A percentile compares a stretch with the other conserved stretches of the same genome.
Evolutionary conservation across 345 rosid genomes (phyloP).

Genomic region (thale cress (Arabidopsis thaliana)): DNA sequence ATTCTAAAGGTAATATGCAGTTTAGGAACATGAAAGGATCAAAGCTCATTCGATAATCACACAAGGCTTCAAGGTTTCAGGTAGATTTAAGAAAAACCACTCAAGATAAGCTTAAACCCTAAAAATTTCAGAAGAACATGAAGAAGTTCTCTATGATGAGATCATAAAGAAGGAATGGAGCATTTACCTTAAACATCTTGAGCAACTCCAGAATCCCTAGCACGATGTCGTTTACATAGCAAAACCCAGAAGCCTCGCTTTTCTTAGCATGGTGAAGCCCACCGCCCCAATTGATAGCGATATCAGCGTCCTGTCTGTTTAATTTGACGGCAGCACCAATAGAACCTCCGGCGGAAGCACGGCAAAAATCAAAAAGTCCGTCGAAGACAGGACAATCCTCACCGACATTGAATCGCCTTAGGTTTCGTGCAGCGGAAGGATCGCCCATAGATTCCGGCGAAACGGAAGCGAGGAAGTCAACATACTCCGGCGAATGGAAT

Average conservation of each 20-base stretch:
- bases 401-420: slow-evolving; percentile 92
- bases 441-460: slow-evolving; percentile 66
- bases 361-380: slow-evolving; percentile 88
- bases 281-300: slow-evolving; percentile 97
- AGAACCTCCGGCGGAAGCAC: slow-evolving; percentile 97
- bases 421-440: slow-evolving; percentile 57
- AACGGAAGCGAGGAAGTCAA: slow-evolving; percentile 78
- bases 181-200: slow-evolving; percentile 81
- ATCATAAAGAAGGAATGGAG: background rate
- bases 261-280: slow-evolving; percentile 98
- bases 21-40: background rate
- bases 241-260: slow-evolving; percentile 97
- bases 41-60: slow-evolving; percentile 6
- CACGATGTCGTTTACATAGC: slow-evolving; percentile 94
- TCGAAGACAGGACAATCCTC: slow-evolving; percentile 86
- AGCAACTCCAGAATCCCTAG: slow-evolving; percentile 95
- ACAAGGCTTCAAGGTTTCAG: background rate
- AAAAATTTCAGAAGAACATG: background rate
- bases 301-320: slow-evolving; percentile 85
- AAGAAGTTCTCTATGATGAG: background rate
- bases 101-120: slow-evolving; percentile 24
- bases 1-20: slow-evolving; percentile 6
- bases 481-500: slow-evolving; percentile 87
- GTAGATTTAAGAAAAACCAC: background rate
- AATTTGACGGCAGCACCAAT: slow-evolving; percentile 94